Evolutionary conservation across 345 rosid species (phyloP), one percentile per base, ranked within the genome.

Genomic region (Nephelium lappaceum): DNA sequence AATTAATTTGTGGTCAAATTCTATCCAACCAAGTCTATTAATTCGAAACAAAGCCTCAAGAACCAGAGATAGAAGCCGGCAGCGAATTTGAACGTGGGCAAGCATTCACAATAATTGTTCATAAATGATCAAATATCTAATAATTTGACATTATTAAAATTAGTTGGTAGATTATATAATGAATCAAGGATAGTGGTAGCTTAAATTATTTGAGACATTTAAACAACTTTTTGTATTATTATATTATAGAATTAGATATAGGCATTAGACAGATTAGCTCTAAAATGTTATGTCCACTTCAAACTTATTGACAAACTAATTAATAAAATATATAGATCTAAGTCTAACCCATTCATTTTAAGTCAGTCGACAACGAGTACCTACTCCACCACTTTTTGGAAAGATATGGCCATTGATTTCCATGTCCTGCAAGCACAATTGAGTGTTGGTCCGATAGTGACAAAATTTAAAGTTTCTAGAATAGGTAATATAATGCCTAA

Each of bases 321-420:
- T 49, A 49, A 49, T 49, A 5, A 49, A 49, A 12, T 1, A 49
- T 31, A 2, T 31, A 49, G 14, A 14, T 12, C 5, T 14, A 49
- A 1, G 15, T 49, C 55, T 49, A 15, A 12, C 4, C 19, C 55
- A 1, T 49, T 3, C 55, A 49, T 11, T 49, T 49, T 49, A 49
- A 19, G 38, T 64, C n/a, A 38, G n/a, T 12, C 67, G 18, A 14
- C 8, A 31, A 24, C 16, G 16, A 64, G 19, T 36, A 31, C 42
- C 69, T 65, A 65, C 68, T 64, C 69, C 21, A 65, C 69, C 19
- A 24, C 67, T 27, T 65, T 65, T 65, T 65, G 43, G 69, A 31
- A 31, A 65, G 43, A 65, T 65, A 4, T 27, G 69, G n/a, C 42
- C 42, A 3, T 65, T 23, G 31, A 31, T 31, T 38, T 65, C 43